These are phyloP conservation scores for Spergularia azorica DNA, from an alignment of 179 eudicot species.

Conservation along the genomic window DNA sequence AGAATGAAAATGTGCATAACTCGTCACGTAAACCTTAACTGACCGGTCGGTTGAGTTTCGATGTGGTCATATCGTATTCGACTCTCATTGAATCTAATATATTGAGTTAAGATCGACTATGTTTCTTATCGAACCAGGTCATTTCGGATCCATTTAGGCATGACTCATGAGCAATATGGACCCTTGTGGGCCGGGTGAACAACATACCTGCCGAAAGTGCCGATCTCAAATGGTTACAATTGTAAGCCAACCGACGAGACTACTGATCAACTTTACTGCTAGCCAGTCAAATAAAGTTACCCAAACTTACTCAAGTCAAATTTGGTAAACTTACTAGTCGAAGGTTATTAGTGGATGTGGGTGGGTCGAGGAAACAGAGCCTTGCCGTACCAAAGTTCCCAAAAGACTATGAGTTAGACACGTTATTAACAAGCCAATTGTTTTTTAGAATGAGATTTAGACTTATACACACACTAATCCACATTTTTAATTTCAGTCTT, in stretches of 20 bases:
- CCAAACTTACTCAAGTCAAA: background rate
- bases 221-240: background rate
- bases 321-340: background rate
- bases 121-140: too few relatives aligned
- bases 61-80: too few relatives aligned
- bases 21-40: too few relatives aligned
- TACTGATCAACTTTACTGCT: background rate
- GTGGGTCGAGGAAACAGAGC: background rate
- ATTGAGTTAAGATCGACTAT: too few relatives aligned
- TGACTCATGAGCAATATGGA: background rate
- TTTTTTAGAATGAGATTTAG: too few relatives aligned
- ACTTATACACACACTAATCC: too few relatives aligned
- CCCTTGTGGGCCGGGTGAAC: background rate
- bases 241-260: background rate
- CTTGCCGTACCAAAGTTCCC: constrained; percentile 13
- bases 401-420: background rate
- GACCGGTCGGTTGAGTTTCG: too few relatives aligned
- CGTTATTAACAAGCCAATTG: background rate
- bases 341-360: background rate
- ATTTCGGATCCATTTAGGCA: too few relatives aligned
- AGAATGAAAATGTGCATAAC: too few relatives aligned
- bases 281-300: background rate
- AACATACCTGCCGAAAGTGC: background rate
- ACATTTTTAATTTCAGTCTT: too few relatives aligned
- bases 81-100: too few relatives aligned